Evolutionary conservation across 192 early-diverging fungal species (phyloP).

Genomic region (Geranomyces michiganensis): DNA sequence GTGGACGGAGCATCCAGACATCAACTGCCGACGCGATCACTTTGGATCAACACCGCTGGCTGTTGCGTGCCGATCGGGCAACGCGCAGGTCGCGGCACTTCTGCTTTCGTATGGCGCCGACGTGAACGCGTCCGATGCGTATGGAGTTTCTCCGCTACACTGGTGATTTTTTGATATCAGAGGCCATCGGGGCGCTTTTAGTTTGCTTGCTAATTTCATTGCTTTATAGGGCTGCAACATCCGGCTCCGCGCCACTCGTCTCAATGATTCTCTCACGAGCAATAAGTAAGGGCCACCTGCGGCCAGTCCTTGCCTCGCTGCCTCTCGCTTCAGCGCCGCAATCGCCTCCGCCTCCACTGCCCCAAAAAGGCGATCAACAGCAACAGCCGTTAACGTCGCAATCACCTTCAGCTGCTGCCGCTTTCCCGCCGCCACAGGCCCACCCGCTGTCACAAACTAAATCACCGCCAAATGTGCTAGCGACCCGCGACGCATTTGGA

Average conservation of each 20-base stretch:
- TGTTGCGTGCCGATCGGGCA: slow-evolving; percentile 28
- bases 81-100: slow-evolving; percentile 7
- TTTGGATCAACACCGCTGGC: slow-evolving; percentile 30
- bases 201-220: neutral
- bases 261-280: slow-evolving; percentile 11
- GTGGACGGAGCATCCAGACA: slow-evolving; percentile 15
- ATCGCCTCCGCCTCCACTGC: neutral
- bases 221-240: slow-evolving; percentile 24
- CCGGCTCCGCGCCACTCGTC: slow-evolving; percentile 17
- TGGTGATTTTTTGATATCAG: too few relatives aligned
- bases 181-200: neutral
- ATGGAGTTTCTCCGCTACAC: slow-evolving; percentile 27
- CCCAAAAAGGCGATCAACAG: neutral
- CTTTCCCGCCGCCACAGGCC: too few relatives aligned
- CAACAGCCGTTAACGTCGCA: neutral
- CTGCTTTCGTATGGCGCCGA: slow-evolving; percentile 28
- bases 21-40: slow-evolving; percentile 25
- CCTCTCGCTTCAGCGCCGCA: neutral
- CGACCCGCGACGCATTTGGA: slow-evolving; percentile 22
- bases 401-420: too few relatives aligned
- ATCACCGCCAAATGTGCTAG: slow-evolving; percentile 5
- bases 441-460: neutral
- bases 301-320: slow-evolving; percentile 6
- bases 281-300: neutral
- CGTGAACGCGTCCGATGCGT: slow-evolving; percentile 17